Percentiles rank a stretch among this genome's conserved stretches.
These are phyloP conservation scores for Umbelopsis ramanniana DNA, from an alignment of 192 early-diverging fungal genomes.

Conservation along the genomic window DNA sequence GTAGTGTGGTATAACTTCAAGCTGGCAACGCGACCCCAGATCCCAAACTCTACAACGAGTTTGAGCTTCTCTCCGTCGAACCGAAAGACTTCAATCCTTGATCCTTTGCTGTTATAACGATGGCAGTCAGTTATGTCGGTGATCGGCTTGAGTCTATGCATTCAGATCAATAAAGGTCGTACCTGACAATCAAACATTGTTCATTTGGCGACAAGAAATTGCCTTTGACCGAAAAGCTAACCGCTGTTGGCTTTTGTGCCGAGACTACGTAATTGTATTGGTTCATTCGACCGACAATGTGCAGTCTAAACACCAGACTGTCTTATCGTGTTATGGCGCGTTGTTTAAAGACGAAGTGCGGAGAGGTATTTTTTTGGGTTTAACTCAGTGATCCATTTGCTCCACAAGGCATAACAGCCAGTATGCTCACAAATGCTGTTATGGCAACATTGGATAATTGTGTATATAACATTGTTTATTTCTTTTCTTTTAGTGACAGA, in stretches of 20 bases:
- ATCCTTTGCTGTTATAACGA: slow-evolving; percentile 53
- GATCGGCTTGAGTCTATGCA: neutral
- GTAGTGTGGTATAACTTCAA: slow-evolving; percentile 53
- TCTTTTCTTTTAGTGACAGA: too few relatives aligned
- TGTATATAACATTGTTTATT: too few relatives aligned
- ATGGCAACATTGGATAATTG: too few relatives aligned
- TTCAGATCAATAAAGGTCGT: slow-evolving; percentile 18
- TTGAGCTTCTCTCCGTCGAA: slow-evolving; percentile 56
- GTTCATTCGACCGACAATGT: slow-evolving; percentile 26
- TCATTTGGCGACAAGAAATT: slow-evolving; percentile 69
- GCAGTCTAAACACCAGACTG: neutral
- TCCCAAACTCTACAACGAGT: slow-evolving; percentile 58
- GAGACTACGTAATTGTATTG: slow-evolving; percentile 78
- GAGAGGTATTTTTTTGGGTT: neutral
- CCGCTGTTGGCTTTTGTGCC: slow-evolving; percentile 83
- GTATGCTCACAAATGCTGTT: too few relatives aligned
- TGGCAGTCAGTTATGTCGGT: neutral
- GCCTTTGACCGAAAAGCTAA: slow-evolving; percentile 67
- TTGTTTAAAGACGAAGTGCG: neutral
- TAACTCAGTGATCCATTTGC: neutral
- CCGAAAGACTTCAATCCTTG: slow-evolving; percentile 65
- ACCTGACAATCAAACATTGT: slow-evolving; percentile 79
- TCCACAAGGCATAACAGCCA: too few relatives aligned
- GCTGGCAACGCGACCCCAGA: slow-evolving; percentile 72
- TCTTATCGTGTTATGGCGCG: neutral